These are phyloP conservation scores for Neurospora crassa DNA, from an alignment of 2,329 filamentous ascomycete species.

Conservation along the genomic window DNA sequence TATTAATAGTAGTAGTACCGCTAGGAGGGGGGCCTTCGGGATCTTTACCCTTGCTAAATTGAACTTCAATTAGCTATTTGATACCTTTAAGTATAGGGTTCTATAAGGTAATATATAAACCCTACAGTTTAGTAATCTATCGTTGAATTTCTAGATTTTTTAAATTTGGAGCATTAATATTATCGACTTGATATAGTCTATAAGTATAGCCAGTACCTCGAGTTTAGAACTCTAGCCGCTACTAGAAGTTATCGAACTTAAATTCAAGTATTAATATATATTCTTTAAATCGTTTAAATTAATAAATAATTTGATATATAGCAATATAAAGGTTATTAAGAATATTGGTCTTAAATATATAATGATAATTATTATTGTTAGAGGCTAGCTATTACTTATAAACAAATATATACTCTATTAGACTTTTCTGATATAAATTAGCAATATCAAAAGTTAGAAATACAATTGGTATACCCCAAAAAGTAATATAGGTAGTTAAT, in stretches of 20 bases:
- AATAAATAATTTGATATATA: neutral
- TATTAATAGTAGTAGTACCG: too few species aligned
- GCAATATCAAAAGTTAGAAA: neutral
- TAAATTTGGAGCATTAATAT: neutral
- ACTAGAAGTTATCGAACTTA: neutral
- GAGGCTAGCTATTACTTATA: too few species aligned
- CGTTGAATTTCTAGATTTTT: neutral
- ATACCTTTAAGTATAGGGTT: too few species aligned
- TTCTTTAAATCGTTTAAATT: neutral
- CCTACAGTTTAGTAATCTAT: too few species aligned
- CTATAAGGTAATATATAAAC: too few species aligned
- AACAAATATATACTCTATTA: neutral
- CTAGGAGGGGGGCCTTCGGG: too few species aligned
- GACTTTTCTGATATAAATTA: too few species aligned
- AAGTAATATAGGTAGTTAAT: neutral
- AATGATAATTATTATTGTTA: too few species aligned
- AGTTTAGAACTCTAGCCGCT: neutral
- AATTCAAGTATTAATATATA: neutral
- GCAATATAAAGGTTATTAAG: neutral
- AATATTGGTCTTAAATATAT: neutral
- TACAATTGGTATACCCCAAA: neutral
- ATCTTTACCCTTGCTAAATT: too few species aligned
- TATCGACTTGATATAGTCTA: neutral
- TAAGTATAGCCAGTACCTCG: neutral
- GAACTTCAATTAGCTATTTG: too few species aligned